Evolutionary conservation across 352 stramenopile species (phyloP).

Genomic region (Phytophthora fragariaefolia): DNA sequence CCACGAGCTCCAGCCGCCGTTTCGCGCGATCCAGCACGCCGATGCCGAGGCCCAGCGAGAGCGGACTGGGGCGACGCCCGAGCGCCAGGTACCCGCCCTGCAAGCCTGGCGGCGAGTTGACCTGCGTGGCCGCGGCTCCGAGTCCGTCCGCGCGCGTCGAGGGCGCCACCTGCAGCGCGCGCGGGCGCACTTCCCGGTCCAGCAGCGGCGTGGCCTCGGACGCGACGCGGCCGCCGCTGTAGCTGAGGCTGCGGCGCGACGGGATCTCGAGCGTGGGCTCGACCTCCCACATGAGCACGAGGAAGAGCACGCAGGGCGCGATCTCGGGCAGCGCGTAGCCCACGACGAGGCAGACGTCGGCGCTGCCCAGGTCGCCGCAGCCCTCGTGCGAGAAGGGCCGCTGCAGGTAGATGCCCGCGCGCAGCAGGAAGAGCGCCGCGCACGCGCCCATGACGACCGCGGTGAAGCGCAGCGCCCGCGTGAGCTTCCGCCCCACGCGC

Average conservation of each 20-base stretch:
- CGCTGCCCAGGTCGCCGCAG: conserved; percentile 66
- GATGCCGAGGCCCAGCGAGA: conserved; percentile 65
- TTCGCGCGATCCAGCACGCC: conserved; percentile 58
- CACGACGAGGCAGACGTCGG: conserved; percentile 73
- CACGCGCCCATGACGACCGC: conserved; percentile 76
- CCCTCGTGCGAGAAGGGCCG: conserved; percentile 77
- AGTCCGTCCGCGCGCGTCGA: conserved; percentile 8
- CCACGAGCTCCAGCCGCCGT: conserved; percentile 44
- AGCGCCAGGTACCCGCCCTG: conserved; percentile 30
- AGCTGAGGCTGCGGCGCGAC: conserved; percentile 56
- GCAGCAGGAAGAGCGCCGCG: conserved; percentile 67
- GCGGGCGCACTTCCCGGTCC: conserved; percentile 35
- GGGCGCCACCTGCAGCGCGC: conserved; percentile 22
- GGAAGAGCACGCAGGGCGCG: conserved; percentile 75
- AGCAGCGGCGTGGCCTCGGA: conserved; percentile 65
- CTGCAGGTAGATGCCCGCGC: conserved; percentile 85
- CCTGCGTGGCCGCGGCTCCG: conserved; percentile 1
- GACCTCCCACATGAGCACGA: conserved; percentile 89
- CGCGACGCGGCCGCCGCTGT: conserved; percentile 38
- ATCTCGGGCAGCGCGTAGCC: conserved; percentile 79
- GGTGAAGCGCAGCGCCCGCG: conserved; percentile 75
- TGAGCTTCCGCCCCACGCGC: conserved; percentile 72
- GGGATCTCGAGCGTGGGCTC: conserved; percentile 76
- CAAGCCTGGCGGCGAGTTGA: conserved; percentile 21
- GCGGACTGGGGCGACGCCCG: conserved; percentile 57